Evolutionary conservation across 2,329 filamentous ascomycete genomes (phyloP).

Genomic region (Colletotrichum echinochloae): DNA sequence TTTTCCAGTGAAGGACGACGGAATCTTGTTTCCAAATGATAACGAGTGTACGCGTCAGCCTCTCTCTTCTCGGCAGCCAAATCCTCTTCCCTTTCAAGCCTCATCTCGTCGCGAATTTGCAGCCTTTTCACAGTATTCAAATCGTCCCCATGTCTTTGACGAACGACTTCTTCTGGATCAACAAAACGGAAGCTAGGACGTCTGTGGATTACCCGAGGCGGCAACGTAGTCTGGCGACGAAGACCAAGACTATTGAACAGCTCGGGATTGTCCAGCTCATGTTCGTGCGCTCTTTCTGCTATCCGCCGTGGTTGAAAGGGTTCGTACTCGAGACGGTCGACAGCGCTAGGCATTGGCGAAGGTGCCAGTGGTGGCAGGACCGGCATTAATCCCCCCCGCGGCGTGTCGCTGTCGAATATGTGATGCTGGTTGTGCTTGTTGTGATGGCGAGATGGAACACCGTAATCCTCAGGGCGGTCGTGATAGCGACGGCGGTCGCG

Average conservation of each 20-base stretch:
- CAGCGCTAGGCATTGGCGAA: background rate
- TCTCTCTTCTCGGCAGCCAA: conserved; percentile 15
- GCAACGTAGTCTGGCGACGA: conserved; percentile 10
- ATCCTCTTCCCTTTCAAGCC: conserved; percentile 26
- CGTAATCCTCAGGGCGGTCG: conserved; percentile 40
- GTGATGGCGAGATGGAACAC: conserved; percentile 33
- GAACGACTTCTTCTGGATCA: conserved; percentile 29
- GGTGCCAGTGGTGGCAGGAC: conserved; percentile 8
- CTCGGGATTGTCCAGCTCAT: background rate
- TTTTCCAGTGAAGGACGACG: conserved; percentile 27
- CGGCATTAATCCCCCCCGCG: conserved; percentile 5
- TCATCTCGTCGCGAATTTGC: conserved; percentile 18
- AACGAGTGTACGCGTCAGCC: background rate
- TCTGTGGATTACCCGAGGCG: conserved; percentile 32
- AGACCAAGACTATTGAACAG: conserved; percentile 9
- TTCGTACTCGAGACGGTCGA: conserved; percentile 20
- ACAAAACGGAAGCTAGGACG: conserved; percentile 19
- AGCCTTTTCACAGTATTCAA: conserved; percentile 24
- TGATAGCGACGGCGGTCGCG: conserved; percentile 33
- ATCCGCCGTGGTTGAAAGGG: conserved; percentile 4
- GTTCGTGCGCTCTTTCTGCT: conserved; percentile 3
- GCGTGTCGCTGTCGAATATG: conserved; percentile 16
- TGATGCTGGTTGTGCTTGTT: conserved; percentile 23
- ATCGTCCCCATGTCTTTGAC: conserved; percentile 35
- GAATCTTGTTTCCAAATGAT: conserved; percentile 26